phyloP scores from a whole-genome alignment of 2,329 filamentous ascomycete species.

The Basipetospora chlamydospora region DNA sequence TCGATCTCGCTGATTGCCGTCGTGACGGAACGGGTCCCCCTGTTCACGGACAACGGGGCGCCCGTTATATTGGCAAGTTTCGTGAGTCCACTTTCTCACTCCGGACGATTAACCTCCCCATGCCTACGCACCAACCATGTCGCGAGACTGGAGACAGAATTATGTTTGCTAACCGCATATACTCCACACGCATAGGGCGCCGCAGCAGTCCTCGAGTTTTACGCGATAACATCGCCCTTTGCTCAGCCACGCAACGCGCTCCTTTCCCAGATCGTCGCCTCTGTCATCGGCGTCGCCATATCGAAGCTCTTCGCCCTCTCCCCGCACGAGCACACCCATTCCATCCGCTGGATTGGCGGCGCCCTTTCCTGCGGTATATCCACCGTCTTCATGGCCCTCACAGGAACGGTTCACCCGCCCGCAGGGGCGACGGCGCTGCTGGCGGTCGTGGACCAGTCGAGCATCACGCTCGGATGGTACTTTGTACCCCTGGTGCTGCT shows the following conservation, averaged over 20 bases:
- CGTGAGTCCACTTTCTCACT: slow-evolving; percentile 34
- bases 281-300: slow-evolving; percentile 44
- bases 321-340: slow-evolving; percentile 32
- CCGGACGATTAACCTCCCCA: background rate
- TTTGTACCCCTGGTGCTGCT: slow-evolving; percentile 49
- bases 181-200: too few relatives aligned
- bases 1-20: slow-evolving; percentile 45
- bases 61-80: slow-evolving; percentile 57
- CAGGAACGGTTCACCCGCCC: slow-evolving; percentile 59
- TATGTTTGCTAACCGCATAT: too few relatives aligned
- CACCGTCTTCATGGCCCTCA: slow-evolving; percentile 51
- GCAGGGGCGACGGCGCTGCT: slow-evolving; percentile 61
- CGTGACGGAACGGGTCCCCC: slow-evolving; percentile 37
- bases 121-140: too few relatives aligned
- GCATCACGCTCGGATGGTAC: slow-evolving; percentile 51
- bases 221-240: slow-evolving; percentile 55
- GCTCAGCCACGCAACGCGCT: slow-evolving; percentile 59
- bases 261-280: slow-evolving; percentile 50
- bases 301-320: slow-evolving; percentile 49
- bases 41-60: slow-evolving; percentile 34
- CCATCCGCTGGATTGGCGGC: slow-evolving; percentile 48
- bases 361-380: slow-evolving; percentile 50
- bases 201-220: slow-evolving; percentile 62
- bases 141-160: too few relatives aligned
- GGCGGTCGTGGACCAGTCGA: slow-evolving; percentile 42